Base-by-base conservation (phyloP, 1,284 basidiomycete genomes). In the Ustilago vetiveriae region DNA sequence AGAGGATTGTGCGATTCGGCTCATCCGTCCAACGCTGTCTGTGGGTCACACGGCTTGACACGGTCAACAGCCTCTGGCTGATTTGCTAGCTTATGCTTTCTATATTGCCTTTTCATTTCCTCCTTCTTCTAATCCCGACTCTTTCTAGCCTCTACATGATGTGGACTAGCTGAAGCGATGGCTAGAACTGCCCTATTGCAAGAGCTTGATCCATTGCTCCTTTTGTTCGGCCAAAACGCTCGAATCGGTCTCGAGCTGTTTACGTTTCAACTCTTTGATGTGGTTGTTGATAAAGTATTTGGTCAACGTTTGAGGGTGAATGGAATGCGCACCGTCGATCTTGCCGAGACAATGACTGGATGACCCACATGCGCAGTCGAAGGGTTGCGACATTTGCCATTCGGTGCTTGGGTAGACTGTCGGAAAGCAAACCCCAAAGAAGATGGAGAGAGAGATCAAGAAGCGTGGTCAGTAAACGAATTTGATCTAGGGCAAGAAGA, bases 401-500 rank as follows among this genome's bases (percentile, higher is more conserved):
- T 80, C 78, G 8, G 78, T 79, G 17, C 63, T 69, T 21, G 78
- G 78, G 46, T 80, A 80, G 67, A 80, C 76, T 78, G 51, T 17
- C 5, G 13, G 22, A 16, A 26, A n/a, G 4, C 30, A n/a, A 40
- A n/a, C n/a, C n/a, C n/a, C n/a, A n/a, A n/a, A n/a, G n/a, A n/a
- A n/a, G n/a, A n/a, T n/a, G n/a, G n/a, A n/a, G n/a, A n/a, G n/a
- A n/a, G n/a, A n/a, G n/a, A n/a, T n/a, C n/a, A n/a, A n/a, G n/a
- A n/a, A n/a, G n/a, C n/a, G n/a, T n/a, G n/a, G 22, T 14, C 2
- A 46, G 22, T 30, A 17, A 0, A 39, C 23, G 26, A 23, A 26
- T 40, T 24, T 26, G 10, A 6, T 24, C 7, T 6, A 22, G 16
- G n/a, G n/a, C n/a, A 5, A 19, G 2, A 27, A 30, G 17, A 3